Base-by-base conservation (phyloP, 345 rosid species). In the Eucalyptus erythrocorys region DNA sequence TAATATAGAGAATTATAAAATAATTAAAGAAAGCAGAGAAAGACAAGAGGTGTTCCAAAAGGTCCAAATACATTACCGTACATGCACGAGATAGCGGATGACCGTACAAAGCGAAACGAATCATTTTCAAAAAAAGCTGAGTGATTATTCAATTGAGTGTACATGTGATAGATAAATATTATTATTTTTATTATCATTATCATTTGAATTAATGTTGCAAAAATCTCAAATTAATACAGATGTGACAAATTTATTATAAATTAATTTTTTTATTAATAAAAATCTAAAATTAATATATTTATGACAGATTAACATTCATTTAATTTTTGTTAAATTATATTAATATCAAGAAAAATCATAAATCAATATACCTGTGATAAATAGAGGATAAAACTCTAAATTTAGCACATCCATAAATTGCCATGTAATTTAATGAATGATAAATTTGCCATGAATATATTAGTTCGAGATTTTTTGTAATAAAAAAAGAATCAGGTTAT, bases 331-430 rank as follows among this genome's bases (percentile, higher is more conserved):
- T 55, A n/a, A n/a, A n/a, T n/a, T n/a, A n/a, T n/a, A n/a, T n/a
- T n/a, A n/a, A n/a, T n/a, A 9, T 0, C 27, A 22, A 0, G 3
- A 1, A 22, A 53, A 53, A 53, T 21, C 11, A 53, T 8, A 48
- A 48, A 48, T 11, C 13, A n/a, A n/a, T 3, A 53, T 1, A 50
- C 7, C 5, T 1, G 16, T 49, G 5, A 50, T 1, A 51, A 53
- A 53, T 3, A 0, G 0, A 22, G 1, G 0, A 2, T 8, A 53
- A 53, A 53, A 50, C 0, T 1, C 5, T 1, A 21, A 53, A 55
- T 9, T 55, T 22, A 3, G 0, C 27, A 55, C 1, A 22, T 0
- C 0, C 12, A 55, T 55, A 1, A 22, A 21, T 0, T 4, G 0
- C 1, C 5, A 21, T 22, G 0, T 55, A 55, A 55, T 22, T 0